Evolutionary conservation across 2,329 filamentous ascomycete species (phyloP), one percentile per base, ranked within the genome.

Genomic region (Alternaria solani): DNA sequence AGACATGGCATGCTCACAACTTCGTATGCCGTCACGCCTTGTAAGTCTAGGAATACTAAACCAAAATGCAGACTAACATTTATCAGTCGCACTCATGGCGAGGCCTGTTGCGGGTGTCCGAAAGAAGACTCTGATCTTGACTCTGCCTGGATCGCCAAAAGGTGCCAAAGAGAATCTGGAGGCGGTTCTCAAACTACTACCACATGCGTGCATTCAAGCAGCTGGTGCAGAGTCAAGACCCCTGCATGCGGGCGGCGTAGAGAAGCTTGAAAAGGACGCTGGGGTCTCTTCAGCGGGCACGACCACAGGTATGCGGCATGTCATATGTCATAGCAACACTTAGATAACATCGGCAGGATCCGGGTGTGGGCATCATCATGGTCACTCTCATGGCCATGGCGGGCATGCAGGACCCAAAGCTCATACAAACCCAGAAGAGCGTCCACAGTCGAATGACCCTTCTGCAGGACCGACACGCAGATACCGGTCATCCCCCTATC

Each of bases 81-180:
- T 71, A 47, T 66, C 38, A 96, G 93, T 99, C 80, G 95, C 95
- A 44, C 90, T 97, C 82, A 99, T 99, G 95, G 92, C 95, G 52
- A 88, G 95, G 46, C 95, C 95, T 5, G 91, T 96, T 12, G 95
- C 95, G 23, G 95, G 95, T 3, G 89, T 96, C 3, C 86, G 95
- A 32, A 89, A 94, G 63, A 88, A 88, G 61, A 90, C 92, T 1
- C 79, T 99, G 53, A 91, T 99, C 25, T 81, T 97, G 63, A 99
- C 95, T 0, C 82, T 99, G 4, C 95, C 95, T 0, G 95, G 95
- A 1, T 98, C 94, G 0, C 95, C 95, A 0, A 98, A 98, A 77
- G 95, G 94, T 1, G 95, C 95, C 8, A 92, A 89, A 72, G 95
- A 99, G 81, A 99, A 98, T 73, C 85, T 99, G 0, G 89, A 95